Evolutionary conservation across 345 rosid genomes (phyloP), one percentile per base, ranked within the genome.

Genomic region (Gynandropsis gynandra): DNA sequence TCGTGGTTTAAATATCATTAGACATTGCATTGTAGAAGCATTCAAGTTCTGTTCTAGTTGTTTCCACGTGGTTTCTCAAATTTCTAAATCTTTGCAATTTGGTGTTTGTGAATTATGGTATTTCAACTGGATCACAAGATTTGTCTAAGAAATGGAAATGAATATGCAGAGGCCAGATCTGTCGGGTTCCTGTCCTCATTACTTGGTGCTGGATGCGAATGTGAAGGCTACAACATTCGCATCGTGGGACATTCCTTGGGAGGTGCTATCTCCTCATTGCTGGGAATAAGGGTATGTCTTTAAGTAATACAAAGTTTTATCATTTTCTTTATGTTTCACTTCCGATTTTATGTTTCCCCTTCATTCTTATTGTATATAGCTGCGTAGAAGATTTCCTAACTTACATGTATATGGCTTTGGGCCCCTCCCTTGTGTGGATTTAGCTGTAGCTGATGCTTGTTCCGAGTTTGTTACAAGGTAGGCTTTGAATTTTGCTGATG

Each of bases 221-320:
- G 96, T 72, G 95, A 87, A 52, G 96, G 92, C 34, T 90, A 90
- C 65, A 67, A 53, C 47, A 35, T 90, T 41, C 73, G 78, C 50
- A 68, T 87, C 50, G 87, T 87, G 31, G 96, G 98, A 9, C 98
- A 90, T 54, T 90, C 98, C 39, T 70, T 90, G 9, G 92, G 98
- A 72, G 98, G 95, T 68, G 86, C 98, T 18, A 84, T 90, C 50
- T 85, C 95, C 68, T 67, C 92, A 32, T 43, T 90, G 71, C 76
- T 90, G 29, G 98, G 96, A 67, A 16, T 90, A 36, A 81, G 83
- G 64, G 95, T 85, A 85, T 52, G 83, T 53, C 54, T 27, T 53
- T 37, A 16, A 13, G 5, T 7, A 13, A 48, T 36, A 27, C 27
- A 13, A 8, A 37, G 41, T 32, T 11, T n/a, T 10, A n/a, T 53